Evolutionary conservation across 2,329 filamentous ascomycete species (phyloP), one percentile per base, ranked within the genome.

Genomic region (Epichloe hybrida): DNA sequence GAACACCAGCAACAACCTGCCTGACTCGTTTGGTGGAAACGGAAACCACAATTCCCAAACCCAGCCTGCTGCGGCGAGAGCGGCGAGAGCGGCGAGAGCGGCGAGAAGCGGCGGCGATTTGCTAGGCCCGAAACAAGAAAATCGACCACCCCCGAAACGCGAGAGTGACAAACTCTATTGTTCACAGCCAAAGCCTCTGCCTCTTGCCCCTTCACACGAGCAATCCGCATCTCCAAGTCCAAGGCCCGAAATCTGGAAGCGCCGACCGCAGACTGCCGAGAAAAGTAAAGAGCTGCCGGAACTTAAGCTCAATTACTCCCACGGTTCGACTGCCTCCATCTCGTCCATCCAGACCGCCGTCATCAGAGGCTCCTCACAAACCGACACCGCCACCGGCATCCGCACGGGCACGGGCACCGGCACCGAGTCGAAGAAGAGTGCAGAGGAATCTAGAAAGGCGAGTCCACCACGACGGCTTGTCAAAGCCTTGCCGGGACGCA

Each of bases 221-320:
- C 54, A 59, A 20, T 52, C 60, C 6, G 63, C 64, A 15, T 57
- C 64, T 23, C 58, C 59, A 31, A 60, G 62, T 23, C 59, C 59
- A 31, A 60, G 62, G 34, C 58, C 62, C 42, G 63, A 70, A 46
- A 60, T 71, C 44, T 79, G 75, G 75, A 69, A 70, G 51, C 69
- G 76, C 49, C 71, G 76, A 44, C 76, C 74, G 13, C 63, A 71
- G 27, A 78, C 73, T 59, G 67, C 66, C 50, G 72, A 77, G 50
- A 66, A 67, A 49, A 69, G 63, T 53, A 60, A 73, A 36, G 69
- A 72, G 45, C 66, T 79, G 4, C 62, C 73, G 8, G 69, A 72
- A 51, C 69, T 79, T 48, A 73, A 73, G 53, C 64, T 79, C 50
- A 59, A 70, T 46, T 58, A 64, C 40, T 77, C 72, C 51, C 69